Evolutionary conservation across 495 filamentous ascomycete genomes (phyloP), one percentile per base, ranked within the genome.

Genomic region (Trichoderma parareesei): DNA sequence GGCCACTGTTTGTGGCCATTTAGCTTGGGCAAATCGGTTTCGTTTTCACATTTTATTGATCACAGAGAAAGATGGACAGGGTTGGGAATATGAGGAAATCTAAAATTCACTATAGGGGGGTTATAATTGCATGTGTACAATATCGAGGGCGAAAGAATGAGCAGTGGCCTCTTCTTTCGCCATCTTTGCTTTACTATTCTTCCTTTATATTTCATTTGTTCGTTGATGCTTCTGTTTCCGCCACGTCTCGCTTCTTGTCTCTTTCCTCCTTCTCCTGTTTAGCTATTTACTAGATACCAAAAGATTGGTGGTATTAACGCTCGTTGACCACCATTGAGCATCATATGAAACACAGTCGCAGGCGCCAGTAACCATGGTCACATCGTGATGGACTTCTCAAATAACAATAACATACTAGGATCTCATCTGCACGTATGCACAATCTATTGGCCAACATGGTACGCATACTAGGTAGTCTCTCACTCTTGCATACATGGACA

Each of bases 81-180:
- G 46, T 49, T 49, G 18, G 46, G 46, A 27, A 49, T 49, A 16
- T 49, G 4, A 18, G 18, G 18, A 18, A 20, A n/a, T 27, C 18
- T 2, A 49, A 49, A 49, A 49, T 49, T 27, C 27, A 49, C 46
- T 49, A 27, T 20, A 20, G 18, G 46, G 46, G 20, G 53, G 9
- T 33, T 37, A 57, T 57, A 57, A 57, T 33, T 5, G 53, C 53
- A 57, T 37, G 53, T 57, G 53, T 57, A 57, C 37, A 57, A 57
- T 57, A 57, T 20, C 14, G 53, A 57, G 53, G 53, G 37, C 20
- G 18, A 37, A 16, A 37, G 46, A 16, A 49, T 49, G 16, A 49
- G 8, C 16, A 49, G 8, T 33, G 18, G 14, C 48, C 20, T 2
- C 37, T 9, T 35, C 18, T 14, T 13, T 33, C 18, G 35, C 11